These are phyloP conservation scores for Salix purpurea DNA, from an alignment of 345 rosid genomes.

Conservation along the genomic window DNA sequence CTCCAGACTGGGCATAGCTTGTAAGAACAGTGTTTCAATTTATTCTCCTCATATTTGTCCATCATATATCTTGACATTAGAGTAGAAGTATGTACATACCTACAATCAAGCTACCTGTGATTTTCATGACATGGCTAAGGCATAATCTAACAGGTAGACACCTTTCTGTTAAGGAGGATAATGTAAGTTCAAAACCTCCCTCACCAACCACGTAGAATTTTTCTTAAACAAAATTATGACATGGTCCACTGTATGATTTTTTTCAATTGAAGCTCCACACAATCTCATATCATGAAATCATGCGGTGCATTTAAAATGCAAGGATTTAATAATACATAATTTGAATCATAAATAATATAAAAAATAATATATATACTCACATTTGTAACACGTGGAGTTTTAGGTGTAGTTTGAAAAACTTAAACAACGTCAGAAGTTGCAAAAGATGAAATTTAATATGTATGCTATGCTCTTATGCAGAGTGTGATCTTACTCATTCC, in stretches of 20 bases:
- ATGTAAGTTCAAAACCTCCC: neutral
- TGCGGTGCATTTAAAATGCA: neutral
- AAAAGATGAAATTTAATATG: neutral
- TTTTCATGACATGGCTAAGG: neutral
- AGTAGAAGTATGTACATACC: neutral
- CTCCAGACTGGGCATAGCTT: slow-evolving; percentile 37
- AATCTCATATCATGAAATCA: neutral
- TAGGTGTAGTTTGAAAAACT: neutral
- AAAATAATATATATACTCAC: neutral
- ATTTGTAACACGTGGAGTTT: neutral
- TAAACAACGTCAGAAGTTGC: neutral
- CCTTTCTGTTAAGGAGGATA: neutral
- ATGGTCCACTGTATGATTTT: neutral
- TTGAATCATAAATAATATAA: neutral
- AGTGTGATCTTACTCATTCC: neutral
- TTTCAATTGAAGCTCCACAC: neutral
- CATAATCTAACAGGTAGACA: neutral
- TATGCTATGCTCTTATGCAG: neutral
- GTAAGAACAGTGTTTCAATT: slow-evolving; percentile 13
- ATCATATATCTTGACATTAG: neutral
- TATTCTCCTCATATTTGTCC: neutral
- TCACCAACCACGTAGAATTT: neutral
- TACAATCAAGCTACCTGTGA: neutral
- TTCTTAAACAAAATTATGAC: neutral
- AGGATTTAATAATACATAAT: neutral